Base-by-base conservation (phyloP, 108 stramenopile genomes). In the Cyclotella kingstonii region DNA sequence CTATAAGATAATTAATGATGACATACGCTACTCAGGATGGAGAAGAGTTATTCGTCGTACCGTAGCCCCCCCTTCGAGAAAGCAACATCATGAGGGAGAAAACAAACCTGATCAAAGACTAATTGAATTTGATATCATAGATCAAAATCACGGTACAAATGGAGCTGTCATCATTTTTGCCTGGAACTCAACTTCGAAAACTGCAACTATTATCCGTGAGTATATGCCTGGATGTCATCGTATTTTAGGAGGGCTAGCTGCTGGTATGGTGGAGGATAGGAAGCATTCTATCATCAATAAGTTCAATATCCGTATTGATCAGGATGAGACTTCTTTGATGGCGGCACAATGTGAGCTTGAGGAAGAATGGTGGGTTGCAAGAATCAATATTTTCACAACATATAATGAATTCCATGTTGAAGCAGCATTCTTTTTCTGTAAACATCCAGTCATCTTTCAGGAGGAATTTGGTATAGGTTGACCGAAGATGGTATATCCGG, bases 111-210 rank as follows among this genome's bases (percentile, higher is more conserved):
- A 36, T 11, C 27, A 52, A 9, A 78, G 79, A 15, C 21, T 66
- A 0, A 73, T 87, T n/a, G 77, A 81, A 14, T 90, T 80, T 61
- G 89, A 90, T 62, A 59, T 73, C 7, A 64, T 71, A 33, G 64
- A 69, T 38, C 61, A 78, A 40, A 54, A 54, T 33, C 47, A 76
- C 25, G 64, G 60, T 5, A 70, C 79, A 10, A 68, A 57, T 5
- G 68, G 77, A 10, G 88, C 91, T 10, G 86, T 85, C 0, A 65
- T 93, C 33, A 50, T 93, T n/a, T 86, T 93, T 45, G 88, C 86
- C 23, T 93, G 88, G 88, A 73, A 90, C 54, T 75, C 73, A 19
- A 70, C 66, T 8, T 77, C 88, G 8, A 83, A 83, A 62, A 88
- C 88, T 15, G 82, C 80, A 1, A 90, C 88, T 0, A 59, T 93